phyloP scores from a whole-genome alignment of 1,284 basidiomycete genomes.

The Caloboletus inedulis region DNA sequence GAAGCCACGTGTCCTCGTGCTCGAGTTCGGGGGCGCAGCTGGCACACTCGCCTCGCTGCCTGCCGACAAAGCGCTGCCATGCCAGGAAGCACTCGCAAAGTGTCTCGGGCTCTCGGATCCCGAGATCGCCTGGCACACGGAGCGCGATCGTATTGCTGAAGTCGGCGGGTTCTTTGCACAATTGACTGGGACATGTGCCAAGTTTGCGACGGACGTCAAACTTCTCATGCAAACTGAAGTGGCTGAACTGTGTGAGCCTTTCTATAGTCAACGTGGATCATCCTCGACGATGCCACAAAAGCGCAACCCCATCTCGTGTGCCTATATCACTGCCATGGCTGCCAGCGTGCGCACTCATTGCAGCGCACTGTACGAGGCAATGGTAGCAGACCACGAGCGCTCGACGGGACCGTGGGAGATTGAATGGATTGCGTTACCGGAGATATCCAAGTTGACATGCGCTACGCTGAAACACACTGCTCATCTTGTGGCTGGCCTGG shows the following conservation, averaged over 20 bases:
- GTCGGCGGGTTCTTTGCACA: slow-evolving; percentile 41
- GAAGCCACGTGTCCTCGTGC: slow-evolving; percentile 35
- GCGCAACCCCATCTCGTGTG: slow-evolving; percentile 42
- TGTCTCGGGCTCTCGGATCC: slow-evolving; percentile 35
- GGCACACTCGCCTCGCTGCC: slow-evolving; percentile 43
- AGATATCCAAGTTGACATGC: slow-evolving; percentile 41
- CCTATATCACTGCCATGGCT: slow-evolving; percentile 42
- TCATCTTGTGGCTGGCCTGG: slow-evolving; percentile 36
- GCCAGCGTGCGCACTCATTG: slow-evolving; percentile 39
- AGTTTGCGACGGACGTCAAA: slow-evolving; percentile 44
- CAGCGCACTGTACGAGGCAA: slow-evolving; percentile 39
- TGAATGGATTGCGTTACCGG: slow-evolving; percentile 45
- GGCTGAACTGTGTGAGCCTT: slow-evolving; percentile 42
- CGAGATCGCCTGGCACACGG: slow-evolving; percentile 46
- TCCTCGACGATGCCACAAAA: slow-evolving; percentile 49
- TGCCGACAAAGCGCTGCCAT: slow-evolving; percentile 36
- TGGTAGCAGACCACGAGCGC: slow-evolving; percentile 48
- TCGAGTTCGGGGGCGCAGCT: slow-evolving; percentile 44
- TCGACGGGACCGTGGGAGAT: slow-evolving; percentile 48
- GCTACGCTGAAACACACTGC: slow-evolving; percentile 38
- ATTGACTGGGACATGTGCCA: slow-evolving; percentile 41
- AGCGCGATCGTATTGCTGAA: slow-evolving; percentile 43
- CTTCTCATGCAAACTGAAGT: slow-evolving; percentile 47
- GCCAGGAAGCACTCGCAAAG: slow-evolving; percentile 37
- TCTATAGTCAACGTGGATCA: slow-evolving; percentile 39